Evolutionary conservation across 371 early-diverging fungal species (phyloP).

Genomic region (Mucor plumbeus): DNA sequence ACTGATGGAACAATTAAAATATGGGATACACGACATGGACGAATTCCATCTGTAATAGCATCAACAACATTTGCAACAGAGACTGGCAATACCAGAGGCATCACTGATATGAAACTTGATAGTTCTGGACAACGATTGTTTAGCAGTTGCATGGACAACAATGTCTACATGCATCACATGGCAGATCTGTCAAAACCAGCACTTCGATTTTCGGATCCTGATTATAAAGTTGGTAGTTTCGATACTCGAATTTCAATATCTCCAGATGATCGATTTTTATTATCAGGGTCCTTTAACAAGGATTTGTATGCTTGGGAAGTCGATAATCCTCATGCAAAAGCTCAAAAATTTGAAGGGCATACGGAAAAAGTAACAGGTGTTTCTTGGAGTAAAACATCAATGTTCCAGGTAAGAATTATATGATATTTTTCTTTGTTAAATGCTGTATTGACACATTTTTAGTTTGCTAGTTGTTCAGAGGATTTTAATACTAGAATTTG

Average conservation of each 20-base stretch:
- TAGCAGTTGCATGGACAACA: conserved; percentile 44
- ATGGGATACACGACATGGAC: conserved; percentile 51
- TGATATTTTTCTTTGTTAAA: not conserved
- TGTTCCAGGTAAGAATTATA: conserved; percentile 27
- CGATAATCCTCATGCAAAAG: conserved; percentile 22
- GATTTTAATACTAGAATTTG: conserved; percentile 47
- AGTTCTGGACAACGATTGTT: conserved; percentile 43
- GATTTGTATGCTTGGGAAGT: conserved; percentile 44
- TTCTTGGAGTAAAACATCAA: conserved; percentile 33
- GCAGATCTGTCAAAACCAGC: conserved; percentile 35
- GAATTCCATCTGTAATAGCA: conserved; percentile 23
- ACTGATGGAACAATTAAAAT: conserved; percentile 62
- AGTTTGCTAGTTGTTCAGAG: conserved; percentile 52
- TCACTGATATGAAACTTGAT: conserved; percentile 46
- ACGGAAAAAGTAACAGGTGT: conserved; percentile 39
- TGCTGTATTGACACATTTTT: not conserved
- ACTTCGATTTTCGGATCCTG: conserved; percentile 28
- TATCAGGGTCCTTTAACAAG: conserved; percentile 39
- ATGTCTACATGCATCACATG: conserved; percentile 46
- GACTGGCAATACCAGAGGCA: conserved; percentile 30
- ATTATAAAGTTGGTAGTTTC: conserved; percentile 32
- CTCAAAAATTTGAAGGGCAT: conserved; percentile 38
- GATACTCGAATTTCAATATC: conserved; percentile 42
- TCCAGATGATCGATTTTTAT: conserved; percentile 41
- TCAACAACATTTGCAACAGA: conserved; percentile 28